Evolutionary conservation across 164 flowering plant genomes (phyloP).

Genomic region (Dillenia suffruticosa): DNA sequence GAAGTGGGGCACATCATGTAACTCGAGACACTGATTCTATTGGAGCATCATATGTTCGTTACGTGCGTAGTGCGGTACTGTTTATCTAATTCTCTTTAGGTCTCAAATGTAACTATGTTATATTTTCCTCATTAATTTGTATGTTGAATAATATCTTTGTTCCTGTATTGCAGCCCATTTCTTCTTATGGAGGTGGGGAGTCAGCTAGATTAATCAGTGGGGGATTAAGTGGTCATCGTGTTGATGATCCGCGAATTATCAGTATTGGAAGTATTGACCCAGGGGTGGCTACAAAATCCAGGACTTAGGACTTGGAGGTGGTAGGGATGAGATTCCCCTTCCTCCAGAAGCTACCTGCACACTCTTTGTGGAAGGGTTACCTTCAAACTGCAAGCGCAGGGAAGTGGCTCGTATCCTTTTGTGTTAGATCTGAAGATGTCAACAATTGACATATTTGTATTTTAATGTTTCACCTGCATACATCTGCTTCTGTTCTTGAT

Average conservation of each 20-base stretch:
- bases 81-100: neutral
- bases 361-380: slow-evolving; percentile 86
- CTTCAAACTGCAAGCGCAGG: slow-evolving; percentile 66
- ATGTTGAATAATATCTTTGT: slow-evolving; percentile 8
- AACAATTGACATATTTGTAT: no score
- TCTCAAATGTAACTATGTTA: neutral
- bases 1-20: slow-evolving; percentile 36
- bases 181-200: slow-evolving; percentile 55
- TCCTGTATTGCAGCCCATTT: slow-evolving; percentile 38
- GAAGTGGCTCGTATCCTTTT: slow-evolving; percentile 96
- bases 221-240: slow-evolving; percentile 38
- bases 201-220: slow-evolving; percentile 41
- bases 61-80: slow-evolving; percentile 59
- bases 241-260: slow-evolving; percentile 50
- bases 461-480: no score
- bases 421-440: neutral
- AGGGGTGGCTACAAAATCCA: slow-evolving; percentile 31
- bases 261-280: slow-evolving; percentile 40
- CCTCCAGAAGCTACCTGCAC: slow-evolving; percentile 85
- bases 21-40: slow-evolving; percentile 60
- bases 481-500: neutral
- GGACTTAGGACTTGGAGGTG: slow-evolving; percentile 40
- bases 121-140: neutral
- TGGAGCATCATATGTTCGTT: slow-evolving; percentile 79
- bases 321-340: slow-evolving; percentile 49